Conservation (phyloP, 305 asterid genomes). For the Fraxinus paxiana region DNA sequence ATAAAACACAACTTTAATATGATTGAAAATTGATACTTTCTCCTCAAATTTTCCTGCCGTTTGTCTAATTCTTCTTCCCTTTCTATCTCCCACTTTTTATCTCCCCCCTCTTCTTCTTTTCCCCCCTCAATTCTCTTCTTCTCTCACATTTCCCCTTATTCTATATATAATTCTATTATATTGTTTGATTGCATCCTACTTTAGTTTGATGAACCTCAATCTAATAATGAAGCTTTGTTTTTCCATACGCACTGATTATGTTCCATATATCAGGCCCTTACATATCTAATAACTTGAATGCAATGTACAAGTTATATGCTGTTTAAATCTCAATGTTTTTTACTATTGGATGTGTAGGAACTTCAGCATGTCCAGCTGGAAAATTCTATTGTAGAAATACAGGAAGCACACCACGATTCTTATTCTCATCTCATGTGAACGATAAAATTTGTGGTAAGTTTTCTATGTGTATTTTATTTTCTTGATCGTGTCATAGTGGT, state of each 20-base stretch:
- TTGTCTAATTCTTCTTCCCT: not conserved
- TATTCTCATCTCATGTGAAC: conserved; percentile 79
- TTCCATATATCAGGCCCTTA: not conserved
- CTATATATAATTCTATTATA: too few species aligned
- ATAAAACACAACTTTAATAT: not conserved
- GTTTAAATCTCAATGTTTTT: conserved; percentile 7
- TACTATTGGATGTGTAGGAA: conserved; percentile 48
- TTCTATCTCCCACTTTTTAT: not conserved
- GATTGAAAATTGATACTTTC: not conserved
- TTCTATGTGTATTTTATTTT: not conserved
- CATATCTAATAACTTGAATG: conserved; percentile 5
- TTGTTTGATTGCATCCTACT: not conserved
- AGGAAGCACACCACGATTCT: conserved; percentile 75
- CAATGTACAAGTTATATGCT: conserved; percentile 3
- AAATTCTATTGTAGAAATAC: conserved; percentile 79
- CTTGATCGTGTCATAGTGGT: not conserved
- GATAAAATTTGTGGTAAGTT: conserved; percentile 79
- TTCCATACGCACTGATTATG: not conserved
- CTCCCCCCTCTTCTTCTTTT: not conserved
- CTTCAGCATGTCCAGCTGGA: conserved; percentile 85
- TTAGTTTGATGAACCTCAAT: not conserved
- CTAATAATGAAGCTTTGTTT: not conserved
- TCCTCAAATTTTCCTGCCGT: not conserved
- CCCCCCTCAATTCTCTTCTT: not conserved
- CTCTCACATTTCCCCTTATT: not conserved